A percentile compares a stretch with the other conserved stretches of the same genome.
These are phyloP conservation scores for Saccharum spontaneum DNA, from an alignment of 176 grass and related monocot genomes.

Conservation along the genomic window DNA sequence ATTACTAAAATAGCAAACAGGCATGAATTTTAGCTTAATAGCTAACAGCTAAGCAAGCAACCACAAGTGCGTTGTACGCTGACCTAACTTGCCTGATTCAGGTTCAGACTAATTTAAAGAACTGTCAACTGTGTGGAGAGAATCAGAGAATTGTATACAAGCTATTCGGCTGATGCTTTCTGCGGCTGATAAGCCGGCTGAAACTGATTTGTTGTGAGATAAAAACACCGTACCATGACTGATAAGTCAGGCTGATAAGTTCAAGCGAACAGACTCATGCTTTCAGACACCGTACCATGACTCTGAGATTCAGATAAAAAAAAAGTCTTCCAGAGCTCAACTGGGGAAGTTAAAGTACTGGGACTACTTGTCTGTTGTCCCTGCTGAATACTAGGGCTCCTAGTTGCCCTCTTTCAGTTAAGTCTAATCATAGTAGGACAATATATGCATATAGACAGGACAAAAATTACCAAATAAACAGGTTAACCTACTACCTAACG, in stretches of 20 bases:
- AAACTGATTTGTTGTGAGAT: no score
- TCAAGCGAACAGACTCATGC: no score
- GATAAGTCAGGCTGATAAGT: no score
- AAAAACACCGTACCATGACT: no score
- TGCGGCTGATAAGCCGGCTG: no score
- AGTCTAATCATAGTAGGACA: neutral
- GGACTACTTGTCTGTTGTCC: neutral
- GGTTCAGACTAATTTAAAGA: neutral
- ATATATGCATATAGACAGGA: neutral
- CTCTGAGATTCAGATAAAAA: neutral
- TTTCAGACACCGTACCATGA: no score
- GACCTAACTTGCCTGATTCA: constrained; percentile 26
- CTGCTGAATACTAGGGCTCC: neutral
- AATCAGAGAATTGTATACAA: neutral
- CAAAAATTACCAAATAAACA: neutral
- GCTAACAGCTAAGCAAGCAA: neutral
- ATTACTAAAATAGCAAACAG: neutral
- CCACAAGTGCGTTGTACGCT: neutral
- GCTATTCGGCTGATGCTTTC: no score
- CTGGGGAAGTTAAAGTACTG: neutral
- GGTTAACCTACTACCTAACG: constrained; percentile 7
- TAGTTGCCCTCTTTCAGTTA: neutral
- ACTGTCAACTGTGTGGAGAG: neutral
- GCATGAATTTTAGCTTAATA: neutral
- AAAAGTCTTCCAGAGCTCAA: neutral